Evolutionary conservation across 495 filamentous ascomycete genomes (phyloP).

Genomic region (Aspergillus kassunensis): DNA sequence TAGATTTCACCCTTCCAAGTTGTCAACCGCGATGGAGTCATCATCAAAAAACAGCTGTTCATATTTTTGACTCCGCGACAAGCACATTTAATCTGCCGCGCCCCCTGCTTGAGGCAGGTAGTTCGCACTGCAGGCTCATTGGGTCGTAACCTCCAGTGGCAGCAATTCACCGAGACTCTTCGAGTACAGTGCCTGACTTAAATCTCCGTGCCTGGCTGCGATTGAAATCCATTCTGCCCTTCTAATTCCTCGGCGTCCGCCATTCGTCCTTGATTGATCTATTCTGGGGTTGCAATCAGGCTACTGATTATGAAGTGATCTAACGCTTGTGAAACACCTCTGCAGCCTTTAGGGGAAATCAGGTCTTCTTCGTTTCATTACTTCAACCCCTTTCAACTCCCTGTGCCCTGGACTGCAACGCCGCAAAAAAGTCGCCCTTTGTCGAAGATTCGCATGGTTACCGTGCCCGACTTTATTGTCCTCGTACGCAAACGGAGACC

Average conservation of each 20-base stretch:
- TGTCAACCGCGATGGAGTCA: not conserved
- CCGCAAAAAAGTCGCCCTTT: not conserved
- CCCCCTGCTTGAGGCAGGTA: slow-evolving; percentile 16
- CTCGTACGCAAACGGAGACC: not conserved
- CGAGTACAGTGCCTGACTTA: slow-evolving; percentile 12
- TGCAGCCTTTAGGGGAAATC: slow-evolving; percentile 19
- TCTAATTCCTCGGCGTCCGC: not conserved
- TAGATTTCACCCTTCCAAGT: slow-evolving; percentile 2
- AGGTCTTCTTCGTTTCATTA: slow-evolving; percentile 8
- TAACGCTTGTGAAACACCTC: slow-evolving; percentile 21
- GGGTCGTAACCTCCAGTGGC: slow-evolving; percentile 5
- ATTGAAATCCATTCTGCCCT: not conserved
- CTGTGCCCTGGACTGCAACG: too few species aligned
- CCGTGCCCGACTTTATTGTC: not conserved
- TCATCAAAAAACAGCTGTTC: not conserved
- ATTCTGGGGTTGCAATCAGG: slow-evolving; percentile 8
- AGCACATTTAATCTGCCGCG: slow-evolving; percentile 6
- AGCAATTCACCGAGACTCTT: slow-evolving; percentile 1
- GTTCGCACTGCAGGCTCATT: slow-evolving; percentile 11
- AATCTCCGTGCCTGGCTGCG: slow-evolving; percentile 11
- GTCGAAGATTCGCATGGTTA: not conserved
- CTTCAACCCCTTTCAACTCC: not conserved
- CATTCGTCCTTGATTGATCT: not conserved
- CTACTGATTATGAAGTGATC: slow-evolving; percentile 10
- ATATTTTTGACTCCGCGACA: not conserved